A percentile compares a stretch with the other conserved stretches of the same genome.
Conservation (phyloP, 208 protist genomes). For the Trypanosoma cruzi region DNA sequence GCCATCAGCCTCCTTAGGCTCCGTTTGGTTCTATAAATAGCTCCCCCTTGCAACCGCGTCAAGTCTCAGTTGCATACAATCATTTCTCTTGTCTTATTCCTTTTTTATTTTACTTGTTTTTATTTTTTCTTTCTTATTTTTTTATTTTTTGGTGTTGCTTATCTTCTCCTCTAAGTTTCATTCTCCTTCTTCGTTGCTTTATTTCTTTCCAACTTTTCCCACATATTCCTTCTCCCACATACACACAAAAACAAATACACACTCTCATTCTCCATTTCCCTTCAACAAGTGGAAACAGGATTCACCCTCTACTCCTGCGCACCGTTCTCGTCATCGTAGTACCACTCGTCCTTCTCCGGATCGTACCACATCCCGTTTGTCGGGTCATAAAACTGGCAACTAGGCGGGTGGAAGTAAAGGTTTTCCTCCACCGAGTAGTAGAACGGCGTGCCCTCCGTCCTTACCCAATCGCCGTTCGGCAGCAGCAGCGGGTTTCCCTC, state of each 20-base stretch:
- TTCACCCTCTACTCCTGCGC: constrained; percentile 24
- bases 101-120: constrained; percentile 1
- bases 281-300: neutral
- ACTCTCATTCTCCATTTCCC: neutral
- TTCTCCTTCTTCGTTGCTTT: neutral
- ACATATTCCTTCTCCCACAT: neutral
- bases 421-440: constrained; percentile 89
- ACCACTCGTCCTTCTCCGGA: constrained; percentile 89
- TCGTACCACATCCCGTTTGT: constrained; percentile 93
- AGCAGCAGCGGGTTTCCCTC: constrained; percentile 61
- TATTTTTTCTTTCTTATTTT: constrained; percentile 14
- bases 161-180: neutral
- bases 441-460: constrained; percentile 83
- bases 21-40: neutral
- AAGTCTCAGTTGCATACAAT: neutral
- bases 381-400: constrained; percentile 90
- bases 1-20: neutral
- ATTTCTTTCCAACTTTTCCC: neutral
- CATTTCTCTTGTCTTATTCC: constrained; percentile 1
- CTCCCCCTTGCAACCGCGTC: neutral
- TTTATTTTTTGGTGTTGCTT: constrained; percentile 11
- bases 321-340: constrained; percentile 50
- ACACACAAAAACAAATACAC: neutral
- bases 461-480: constrained; percentile 80
- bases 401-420: constrained; percentile 90